These are phyloP conservation scores for Venturia aucupariae DNA, from an alignment of 2,329 filamentous ascomycete genomes.

Conservation along the genomic window DNA sequence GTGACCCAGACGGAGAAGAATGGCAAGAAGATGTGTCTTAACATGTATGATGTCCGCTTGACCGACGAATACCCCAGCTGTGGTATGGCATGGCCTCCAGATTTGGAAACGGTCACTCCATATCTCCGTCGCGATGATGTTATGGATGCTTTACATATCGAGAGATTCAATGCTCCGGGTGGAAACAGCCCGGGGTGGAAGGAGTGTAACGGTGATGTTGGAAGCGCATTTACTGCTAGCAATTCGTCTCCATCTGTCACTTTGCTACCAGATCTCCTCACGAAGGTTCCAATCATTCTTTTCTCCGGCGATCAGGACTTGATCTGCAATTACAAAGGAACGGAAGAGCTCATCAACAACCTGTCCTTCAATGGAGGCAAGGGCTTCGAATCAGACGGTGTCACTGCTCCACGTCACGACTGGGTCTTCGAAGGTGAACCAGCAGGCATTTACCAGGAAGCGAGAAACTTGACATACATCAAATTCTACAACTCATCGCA, in stretches of 20 bases:
- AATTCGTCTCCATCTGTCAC: conserved; percentile 65
- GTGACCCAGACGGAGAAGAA: conserved; percentile 43
- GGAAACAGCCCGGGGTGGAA: conserved; percentile 83
- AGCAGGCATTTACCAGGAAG: conserved; percentile 88
- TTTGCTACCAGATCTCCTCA: conserved; percentile 68
- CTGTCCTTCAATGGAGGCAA: conserved; percentile 87
- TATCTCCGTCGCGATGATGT: conserved; percentile 83
- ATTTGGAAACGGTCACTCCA: conserved; percentile 65
- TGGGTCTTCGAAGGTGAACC: conserved; percentile 88
- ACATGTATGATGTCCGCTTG: conserved; percentile 95
- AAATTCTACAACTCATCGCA: conserved; percentile 93
- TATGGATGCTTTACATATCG: conserved; percentile 69
- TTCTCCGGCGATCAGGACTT: conserved; percentile 92
- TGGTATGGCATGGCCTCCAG: conserved; percentile 97
- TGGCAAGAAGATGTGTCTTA: conserved; percentile 53
- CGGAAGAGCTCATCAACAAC: conserved; percentile 80
- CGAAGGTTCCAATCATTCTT: conserved; percentile 68
- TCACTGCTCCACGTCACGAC: conserved; percentile 82
- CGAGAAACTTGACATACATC: conserved; percentile 90
- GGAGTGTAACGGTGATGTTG: conserved; percentile 78
- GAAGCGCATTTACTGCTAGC: conserved; percentile 56
- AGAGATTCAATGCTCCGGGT: conserved; percentile 29
- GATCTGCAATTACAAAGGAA: conserved; percentile 95
- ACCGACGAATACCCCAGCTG: conserved; percentile 73
- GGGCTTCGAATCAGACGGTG: conserved; percentile 84